Conservation (phyloP, 495 filamentous ascomycete species). For the Podospora didyma region DNA sequence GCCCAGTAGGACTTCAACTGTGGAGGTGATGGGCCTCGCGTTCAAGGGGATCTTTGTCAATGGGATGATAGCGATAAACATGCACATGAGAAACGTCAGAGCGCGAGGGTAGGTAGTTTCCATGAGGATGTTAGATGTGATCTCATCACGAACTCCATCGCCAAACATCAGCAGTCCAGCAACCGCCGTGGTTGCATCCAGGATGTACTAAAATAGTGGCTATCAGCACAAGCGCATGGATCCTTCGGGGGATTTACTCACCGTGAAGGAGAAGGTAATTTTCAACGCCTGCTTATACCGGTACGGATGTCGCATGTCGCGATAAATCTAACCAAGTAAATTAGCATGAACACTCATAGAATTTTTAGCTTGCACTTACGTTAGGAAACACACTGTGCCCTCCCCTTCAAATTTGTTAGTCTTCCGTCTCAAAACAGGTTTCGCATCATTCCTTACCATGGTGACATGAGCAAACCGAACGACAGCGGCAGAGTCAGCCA, state of each 20-base stretch:
- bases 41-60: constrained; percentile 93
- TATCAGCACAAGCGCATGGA: neutral
- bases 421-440: neutral
- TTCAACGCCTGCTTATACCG: constrained; percentile 76
- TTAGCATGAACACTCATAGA: neutral
- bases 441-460: constrained; percentile 51
- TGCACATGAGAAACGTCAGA: constrained; percentile 70
- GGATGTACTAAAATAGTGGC: constrained; percentile 52
- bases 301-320: constrained; percentile 93
- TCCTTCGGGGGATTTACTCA: constrained; percentile 35
- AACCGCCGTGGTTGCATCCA: constrained; percentile 78
- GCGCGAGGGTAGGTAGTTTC: constrained; percentile 69
- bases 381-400: constrained; percentile 95
- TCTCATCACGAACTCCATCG: constrained; percentile 74
- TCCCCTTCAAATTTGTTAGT: constrained; percentile 41
- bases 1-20: constrained; percentile 73
- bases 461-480: constrained; percentile 94
- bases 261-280: constrained; percentile 85
- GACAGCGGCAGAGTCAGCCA: constrained; percentile 90
- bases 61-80: constrained; percentile 88
- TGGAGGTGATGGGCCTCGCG: constrained; percentile 81
- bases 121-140: constrained; percentile 82
- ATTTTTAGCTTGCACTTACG: constrained; percentile 22
- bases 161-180: constrained; percentile 93
- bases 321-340: constrained; percentile 63